phyloP scores from a whole-genome alignment of 768 basidiomycete genomes.

The Trametes maxima region DNA sequence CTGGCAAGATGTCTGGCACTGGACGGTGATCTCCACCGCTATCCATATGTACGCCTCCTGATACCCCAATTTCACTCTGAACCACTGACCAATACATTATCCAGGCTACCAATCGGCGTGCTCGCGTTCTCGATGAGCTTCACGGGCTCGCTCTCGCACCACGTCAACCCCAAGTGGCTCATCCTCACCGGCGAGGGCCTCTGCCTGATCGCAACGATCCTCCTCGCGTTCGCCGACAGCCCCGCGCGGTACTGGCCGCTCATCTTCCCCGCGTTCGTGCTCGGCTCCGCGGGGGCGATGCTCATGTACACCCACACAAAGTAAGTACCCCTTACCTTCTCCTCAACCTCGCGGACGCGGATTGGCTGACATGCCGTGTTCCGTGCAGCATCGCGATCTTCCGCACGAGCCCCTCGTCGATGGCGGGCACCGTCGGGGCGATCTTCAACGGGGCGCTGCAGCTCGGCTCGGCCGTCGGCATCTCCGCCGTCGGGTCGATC shows the following conservation, averaged over 20 bases:
- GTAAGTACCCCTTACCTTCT: conserved; percentile 34
- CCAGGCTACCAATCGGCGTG: conserved; percentile 44
- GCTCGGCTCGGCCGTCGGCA: conserved; percentile 52
- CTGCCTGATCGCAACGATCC: conserved; percentile 40
- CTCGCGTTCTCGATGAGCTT: conserved; percentile 40
- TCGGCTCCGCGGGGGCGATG: conserved; percentile 50
- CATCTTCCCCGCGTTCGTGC: conserved; percentile 51
- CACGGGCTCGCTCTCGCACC: conserved; percentile 42
- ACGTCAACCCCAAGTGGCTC: conserved; percentile 45
- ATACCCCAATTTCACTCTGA: background rate
- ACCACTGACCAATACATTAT: too few species aligned
- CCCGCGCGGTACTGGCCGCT: conserved; percentile 48
- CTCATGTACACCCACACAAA: conserved; percentile 51
- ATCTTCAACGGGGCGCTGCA: conserved; percentile 59
- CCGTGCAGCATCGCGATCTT: conserved; percentile 51
- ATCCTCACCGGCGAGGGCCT: conserved; percentile 46
- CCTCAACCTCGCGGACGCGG: background rate
- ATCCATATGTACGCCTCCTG: conserved; percentile 37
- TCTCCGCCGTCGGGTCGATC: conserved; percentile 52
- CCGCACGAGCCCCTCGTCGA: conserved; percentile 47
- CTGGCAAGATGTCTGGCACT: conserved; percentile 41
- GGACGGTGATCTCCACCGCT: conserved; percentile 42
- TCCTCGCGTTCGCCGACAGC: conserved; percentile 45
- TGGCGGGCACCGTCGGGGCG: conserved; percentile 56
- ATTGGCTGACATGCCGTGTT: background rate